phyloP scores from a whole-genome alignment of 352 stramenopile species.

The Pythium pyrilobum region DNA sequence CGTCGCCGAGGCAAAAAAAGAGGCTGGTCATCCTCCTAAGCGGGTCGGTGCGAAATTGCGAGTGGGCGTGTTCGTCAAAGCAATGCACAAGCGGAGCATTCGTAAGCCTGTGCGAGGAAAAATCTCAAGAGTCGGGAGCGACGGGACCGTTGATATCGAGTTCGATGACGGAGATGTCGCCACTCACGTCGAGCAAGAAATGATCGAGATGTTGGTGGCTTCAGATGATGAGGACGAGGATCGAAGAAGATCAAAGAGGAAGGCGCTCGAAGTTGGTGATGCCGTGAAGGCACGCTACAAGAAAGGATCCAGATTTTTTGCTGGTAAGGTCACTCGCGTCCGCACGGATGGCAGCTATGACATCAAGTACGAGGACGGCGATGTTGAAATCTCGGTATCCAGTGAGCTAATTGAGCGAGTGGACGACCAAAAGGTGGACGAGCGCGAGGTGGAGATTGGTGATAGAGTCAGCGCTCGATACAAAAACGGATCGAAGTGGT shows the following conservation, averaged over 20 bases:
- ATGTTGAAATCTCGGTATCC: constrained; percentile 27
- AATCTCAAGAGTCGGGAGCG: constrained; percentile 35
- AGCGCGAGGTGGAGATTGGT: constrained; percentile 8
- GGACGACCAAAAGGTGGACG: background rate
- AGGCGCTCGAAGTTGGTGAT: constrained; percentile 4
- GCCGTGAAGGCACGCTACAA: constrained; percentile 44
- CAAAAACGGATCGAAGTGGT: constrained; percentile 35
- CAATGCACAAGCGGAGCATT: constrained; percentile 6
- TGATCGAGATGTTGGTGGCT: constrained; percentile 1
- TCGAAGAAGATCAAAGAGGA: background rate
- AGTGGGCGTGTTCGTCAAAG: background rate
- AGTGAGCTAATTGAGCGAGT: constrained; percentile 7
- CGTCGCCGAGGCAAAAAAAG: background rate
- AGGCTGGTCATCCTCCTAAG: no score
- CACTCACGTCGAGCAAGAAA: constrained; percentile 31
- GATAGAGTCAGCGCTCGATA: constrained; percentile 25
- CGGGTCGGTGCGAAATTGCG: background rate
- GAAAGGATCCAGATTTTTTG: constrained; percentile 37
- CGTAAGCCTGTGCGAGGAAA: constrained; percentile 15
- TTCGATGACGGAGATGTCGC: constrained; percentile 67
- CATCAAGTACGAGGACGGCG: constrained; percentile 66
- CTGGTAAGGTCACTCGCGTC: constrained; percentile 40
- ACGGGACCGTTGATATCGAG: constrained; percentile 57
- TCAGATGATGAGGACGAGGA: background rate
- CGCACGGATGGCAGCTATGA: constrained; percentile 62